These are phyloP conservation scores for Spathaspora arborariae DNA, from an alignment of 805 yeast species.

Conservation along the genomic window DNA sequence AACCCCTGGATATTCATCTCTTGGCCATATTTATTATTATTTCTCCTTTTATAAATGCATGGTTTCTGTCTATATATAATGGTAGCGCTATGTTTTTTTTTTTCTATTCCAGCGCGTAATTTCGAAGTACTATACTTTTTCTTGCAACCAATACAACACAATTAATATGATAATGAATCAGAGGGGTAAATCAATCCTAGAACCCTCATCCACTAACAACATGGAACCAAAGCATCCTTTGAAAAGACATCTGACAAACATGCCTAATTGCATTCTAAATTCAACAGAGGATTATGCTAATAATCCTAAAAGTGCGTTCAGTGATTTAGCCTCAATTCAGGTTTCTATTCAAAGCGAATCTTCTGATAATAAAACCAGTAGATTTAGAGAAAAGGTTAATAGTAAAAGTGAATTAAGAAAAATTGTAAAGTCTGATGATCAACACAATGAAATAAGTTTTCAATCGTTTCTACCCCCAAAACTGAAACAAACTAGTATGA, in stretches of 20 bases:
- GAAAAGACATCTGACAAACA: not conserved
- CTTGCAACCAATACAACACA: not conserved
- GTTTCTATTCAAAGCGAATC: not conserved
- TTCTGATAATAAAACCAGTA: not conserved
- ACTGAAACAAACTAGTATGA: not conserved
- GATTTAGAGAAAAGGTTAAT: not conserved
- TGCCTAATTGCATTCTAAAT: not conserved
- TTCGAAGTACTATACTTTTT: no score
- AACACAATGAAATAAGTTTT: not conserved
- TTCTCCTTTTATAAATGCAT: no score
- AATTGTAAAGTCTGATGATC: not conserved
- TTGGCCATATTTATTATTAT: no score
- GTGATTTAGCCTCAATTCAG: not conserved
- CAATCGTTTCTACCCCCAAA: not conserved
- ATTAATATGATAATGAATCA: not conserved
- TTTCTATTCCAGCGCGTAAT: no score
- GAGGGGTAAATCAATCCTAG: not conserved
- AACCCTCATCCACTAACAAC: not conserved
- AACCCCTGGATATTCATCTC: no score
- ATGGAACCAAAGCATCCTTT: not conserved
- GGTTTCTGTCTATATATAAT: no score
- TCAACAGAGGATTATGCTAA: not conserved
- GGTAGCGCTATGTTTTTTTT: no score
- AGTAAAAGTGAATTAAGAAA: not conserved
- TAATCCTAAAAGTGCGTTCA: not conserved